These are phyloP conservation scores for Candida ortonii DNA, from an alignment of 805 yeast genomes.

Conservation along the genomic window DNA sequence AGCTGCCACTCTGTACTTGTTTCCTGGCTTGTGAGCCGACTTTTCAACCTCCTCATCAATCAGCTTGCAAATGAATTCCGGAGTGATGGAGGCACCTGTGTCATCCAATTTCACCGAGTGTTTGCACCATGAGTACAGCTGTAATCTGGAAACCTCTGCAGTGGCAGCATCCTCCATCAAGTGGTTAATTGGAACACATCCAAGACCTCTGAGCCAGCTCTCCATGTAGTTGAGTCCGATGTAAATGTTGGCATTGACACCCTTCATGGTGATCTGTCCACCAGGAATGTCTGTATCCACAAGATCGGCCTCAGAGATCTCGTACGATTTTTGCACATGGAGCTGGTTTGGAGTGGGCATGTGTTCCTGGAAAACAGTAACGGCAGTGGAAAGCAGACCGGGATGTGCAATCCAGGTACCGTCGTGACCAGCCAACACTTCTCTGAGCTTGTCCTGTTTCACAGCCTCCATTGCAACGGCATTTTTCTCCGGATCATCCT, in stretches of 20 bases:
- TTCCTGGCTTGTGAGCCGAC: slow-evolving; percentile 52
- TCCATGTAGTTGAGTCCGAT: slow-evolving; percentile 81
- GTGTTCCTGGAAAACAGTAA: slow-evolving; percentile 66
- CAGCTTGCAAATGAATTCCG: slow-evolving; percentile 54
- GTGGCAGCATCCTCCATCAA: slow-evolving; percentile 91
- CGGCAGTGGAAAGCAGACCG: slow-evolving; percentile 70
- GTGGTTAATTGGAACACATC: slow-evolving; percentile 82
- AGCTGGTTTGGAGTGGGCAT: slow-evolving; percentile 86
- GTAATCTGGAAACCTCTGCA: slow-evolving; percentile 82
- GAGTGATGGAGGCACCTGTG: slow-evolving; percentile 55
- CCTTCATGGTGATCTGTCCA: slow-evolving; percentile 64
- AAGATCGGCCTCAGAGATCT: slow-evolving; percentile 54
- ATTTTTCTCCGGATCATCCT: slow-evolving; percentile 63
- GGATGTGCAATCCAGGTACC: slow-evolving; percentile 92
- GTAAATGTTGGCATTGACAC: slow-evolving; percentile 67
- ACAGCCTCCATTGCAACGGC: slow-evolving; percentile 69
- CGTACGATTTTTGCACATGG: slow-evolving; percentile 41
- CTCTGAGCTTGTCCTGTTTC: slow-evolving; percentile 70
- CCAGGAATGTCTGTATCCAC: slow-evolving; percentile 61
- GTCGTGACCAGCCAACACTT: slow-evolving; percentile 77
- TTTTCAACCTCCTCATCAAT: slow-evolving; percentile 61
- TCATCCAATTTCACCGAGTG: slow-evolving; percentile 62
- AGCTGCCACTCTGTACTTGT: slow-evolving; percentile 68
- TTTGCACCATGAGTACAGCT: slow-evolving; percentile 79
- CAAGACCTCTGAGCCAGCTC: slow-evolving; percentile 81